Evolutionary conservation across 768 basidiomycete genomes (phyloP).

Genomic region (Neoboletus subvelutipes): DNA sequence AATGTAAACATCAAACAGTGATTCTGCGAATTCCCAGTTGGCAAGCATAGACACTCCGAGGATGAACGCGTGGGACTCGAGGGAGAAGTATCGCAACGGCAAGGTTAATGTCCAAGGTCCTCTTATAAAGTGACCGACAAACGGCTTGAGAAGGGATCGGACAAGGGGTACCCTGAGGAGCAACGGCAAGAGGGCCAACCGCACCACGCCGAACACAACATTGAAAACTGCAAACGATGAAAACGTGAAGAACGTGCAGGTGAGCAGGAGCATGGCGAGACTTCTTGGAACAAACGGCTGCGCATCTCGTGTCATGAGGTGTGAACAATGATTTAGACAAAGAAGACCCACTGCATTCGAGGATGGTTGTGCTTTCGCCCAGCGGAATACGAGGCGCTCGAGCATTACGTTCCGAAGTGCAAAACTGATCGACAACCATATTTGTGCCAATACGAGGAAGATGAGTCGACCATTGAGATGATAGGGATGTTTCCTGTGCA

Average conservation of each 20-base stretch:
- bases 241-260: conserved; percentile 42
- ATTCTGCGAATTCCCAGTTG: conserved; percentile 64
- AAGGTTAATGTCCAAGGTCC: conserved; percentile 56
- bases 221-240: conserved; percentile 41
- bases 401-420: conserved; percentile 58
- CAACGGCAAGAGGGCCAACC: conserved; percentile 50
- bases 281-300: conserved; percentile 26
- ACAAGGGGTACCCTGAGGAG: conserved; percentile 56
- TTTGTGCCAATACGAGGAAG: conserved; percentile 57
- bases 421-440: conserved; percentile 45
- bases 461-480: conserved; percentile 70
- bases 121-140: conserved; percentile 60
- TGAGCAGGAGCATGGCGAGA: conserved; percentile 29
- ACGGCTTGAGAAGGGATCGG: conserved; percentile 51
- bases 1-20: conserved; percentile 57
- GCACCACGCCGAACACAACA: conserved; percentile 44
- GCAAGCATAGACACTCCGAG: conserved; percentile 51
- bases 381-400: conserved; percentile 56
- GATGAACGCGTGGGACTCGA: conserved; percentile 49
- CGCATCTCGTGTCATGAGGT: neutral
- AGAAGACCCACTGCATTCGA: conserved; percentile 19
- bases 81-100: conserved; percentile 43
- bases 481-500: conserved; percentile 67
- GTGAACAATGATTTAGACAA: neutral
- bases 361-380: conserved; percentile 29